phyloP scores from a whole-genome alignment of 106 monocot species.

The Dendrobium chrysotoxum region DNA sequence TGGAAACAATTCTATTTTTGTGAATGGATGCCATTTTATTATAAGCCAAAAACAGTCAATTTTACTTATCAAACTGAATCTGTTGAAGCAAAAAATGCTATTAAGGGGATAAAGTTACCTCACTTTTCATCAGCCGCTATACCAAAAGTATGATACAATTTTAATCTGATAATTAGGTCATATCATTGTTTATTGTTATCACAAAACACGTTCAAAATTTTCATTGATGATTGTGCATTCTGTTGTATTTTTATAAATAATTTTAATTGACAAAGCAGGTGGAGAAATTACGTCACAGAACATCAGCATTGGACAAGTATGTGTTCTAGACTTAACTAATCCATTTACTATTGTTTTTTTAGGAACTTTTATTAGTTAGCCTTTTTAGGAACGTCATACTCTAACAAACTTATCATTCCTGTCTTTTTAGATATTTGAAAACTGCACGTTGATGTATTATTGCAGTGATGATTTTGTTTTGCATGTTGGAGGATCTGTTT shows the following conservation, averaged over 20 bases:
- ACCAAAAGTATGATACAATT: slow-evolving; percentile 32
- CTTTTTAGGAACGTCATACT: not conserved
- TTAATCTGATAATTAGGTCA: not conserved
- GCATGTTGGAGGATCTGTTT: slow-evolving; percentile 80
- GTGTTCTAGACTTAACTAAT: not conserved
- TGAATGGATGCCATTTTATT: slow-evolving; percentile 60
- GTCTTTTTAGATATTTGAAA: not conserved
- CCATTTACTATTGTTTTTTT: not conserved
- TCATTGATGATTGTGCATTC: not conserved
- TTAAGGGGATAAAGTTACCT: slow-evolving; percentile 31
- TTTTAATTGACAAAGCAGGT: slow-evolving; percentile 21
- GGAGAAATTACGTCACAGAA: slow-evolving; percentile 16
- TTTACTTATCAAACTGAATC: slow-evolving; percentile 32
- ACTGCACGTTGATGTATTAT: not conserved
- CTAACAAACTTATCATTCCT: not conserved
- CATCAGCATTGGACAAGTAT: slow-evolving; percentile 26
- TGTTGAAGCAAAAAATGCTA: slow-evolving; percentile 11
- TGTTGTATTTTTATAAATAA: not conserved
- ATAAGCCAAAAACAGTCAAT: slow-evolving; percentile 42
- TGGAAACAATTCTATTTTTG: slow-evolving; percentile 19
- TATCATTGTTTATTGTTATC: not conserved
- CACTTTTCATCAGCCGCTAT: slow-evolving; percentile 63
- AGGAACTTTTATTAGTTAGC: not conserved
- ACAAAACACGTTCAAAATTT: not conserved
- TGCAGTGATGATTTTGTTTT: slow-evolving; percentile 76